phyloP scores from a whole-genome alignment of 23 red algal species.

The Cyanidiococcus yangmingshanensis region DNA sequence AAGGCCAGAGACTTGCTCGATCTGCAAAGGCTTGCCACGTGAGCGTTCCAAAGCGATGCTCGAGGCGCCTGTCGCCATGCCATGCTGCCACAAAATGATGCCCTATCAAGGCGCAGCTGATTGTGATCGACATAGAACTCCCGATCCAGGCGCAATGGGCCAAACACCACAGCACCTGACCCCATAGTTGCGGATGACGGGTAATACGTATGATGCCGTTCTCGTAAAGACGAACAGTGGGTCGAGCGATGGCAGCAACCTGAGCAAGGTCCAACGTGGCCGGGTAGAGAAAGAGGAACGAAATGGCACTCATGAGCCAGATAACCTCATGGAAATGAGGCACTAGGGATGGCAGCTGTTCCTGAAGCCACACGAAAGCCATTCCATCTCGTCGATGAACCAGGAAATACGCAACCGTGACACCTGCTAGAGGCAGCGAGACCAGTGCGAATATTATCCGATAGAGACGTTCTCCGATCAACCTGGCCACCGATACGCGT shows the following conservation, averaged over 20 bases:
- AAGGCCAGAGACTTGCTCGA: slow-evolving; percentile 65
- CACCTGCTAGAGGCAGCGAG: slow-evolving; percentile 49
- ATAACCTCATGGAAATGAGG: slow-evolving; percentile 52
- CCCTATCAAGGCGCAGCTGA: slow-evolving; percentile 45
- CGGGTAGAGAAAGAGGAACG: slow-evolving; percentile 87
- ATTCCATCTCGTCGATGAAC: slow-evolving; percentile 81
- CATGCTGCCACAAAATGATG: slow-evolving; percentile 84
- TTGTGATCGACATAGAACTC: slow-evolving; percentile 54
- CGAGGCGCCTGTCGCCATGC: slow-evolving; percentile 78
- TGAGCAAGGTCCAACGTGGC: slow-evolving; percentile 83
- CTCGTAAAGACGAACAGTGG: slow-evolving; percentile 74
- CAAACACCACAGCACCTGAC: slow-evolving; percentile 95
- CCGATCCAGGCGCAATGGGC: slow-evolving; percentile 85
- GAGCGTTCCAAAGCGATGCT: slow-evolving; percentile 40
- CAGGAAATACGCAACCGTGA: slow-evolving; percentile 63
- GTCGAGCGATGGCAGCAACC: slow-evolving; percentile 63
- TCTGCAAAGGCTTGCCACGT: slow-evolving; percentile 43
- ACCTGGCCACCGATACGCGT: slow-evolving; percentile 25
- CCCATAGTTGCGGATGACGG: slow-evolving; percentile 86
- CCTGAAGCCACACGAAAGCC: background rate
- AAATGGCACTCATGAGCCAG: slow-evolving; percentile 43
- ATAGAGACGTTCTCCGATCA: slow-evolving; percentile 83
- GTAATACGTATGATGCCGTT: slow-evolving; percentile 80
- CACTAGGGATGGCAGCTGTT: slow-evolving; percentile 20
- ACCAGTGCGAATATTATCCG: slow-evolving; percentile 61